Base-by-base conservation (phyloP, 306 rosid species). In the Lathyrus sativus region DNA sequence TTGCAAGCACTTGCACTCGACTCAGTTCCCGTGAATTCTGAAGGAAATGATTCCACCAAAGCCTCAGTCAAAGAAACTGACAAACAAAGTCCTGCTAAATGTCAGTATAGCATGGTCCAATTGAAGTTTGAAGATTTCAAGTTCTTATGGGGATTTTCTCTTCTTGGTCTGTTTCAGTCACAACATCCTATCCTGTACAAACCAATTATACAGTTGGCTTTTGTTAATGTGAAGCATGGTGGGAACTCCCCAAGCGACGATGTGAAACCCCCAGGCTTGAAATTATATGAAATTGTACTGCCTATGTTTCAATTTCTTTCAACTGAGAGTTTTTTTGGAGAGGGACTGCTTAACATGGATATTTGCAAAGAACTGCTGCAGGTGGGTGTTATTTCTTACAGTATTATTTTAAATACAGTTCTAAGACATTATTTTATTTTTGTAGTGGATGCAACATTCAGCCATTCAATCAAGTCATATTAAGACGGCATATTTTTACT, bases 1-100 rank as follows among this genome's bases (percentile, higher is more conserved):
- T 81, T 93, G 83, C 98, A 90, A 82, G 98, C 98, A 61, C 84
- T 93, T 83, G 96, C 91, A 58, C 76, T 88, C 68, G 98, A 90
- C 76, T 92, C 98, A 45, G 88, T 90, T 83, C 98, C 98, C 46
- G 83, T 55, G 68, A 76, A 79, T 85, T 62, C 80, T 67, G 84
- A 81, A 72, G 87, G 74, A 79, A 76, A 70, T 44, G 85, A 76
- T 65, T 72, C 33, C 68, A 42, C 82, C 35, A 64, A 69, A 67
- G 60, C 75, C 72, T 28, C 84, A 13, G 50, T 51, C 14, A 77
- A 67, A 46, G 79, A 68, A 61, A 48, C 68, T 26, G 72, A 81
- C 70, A 82, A 62, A 64, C 50, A 61, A 24, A 81, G 74, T 69
- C 57, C 73, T 39, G 68, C 85, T 66, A 57, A 85, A 64, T 74